A percentile compares a stretch with the other conserved stretches of the same genome.
Evolutionary conservation across 148 eudicot species (phyloP).

Genomic region (Rhododendron griersonianum): DNA sequence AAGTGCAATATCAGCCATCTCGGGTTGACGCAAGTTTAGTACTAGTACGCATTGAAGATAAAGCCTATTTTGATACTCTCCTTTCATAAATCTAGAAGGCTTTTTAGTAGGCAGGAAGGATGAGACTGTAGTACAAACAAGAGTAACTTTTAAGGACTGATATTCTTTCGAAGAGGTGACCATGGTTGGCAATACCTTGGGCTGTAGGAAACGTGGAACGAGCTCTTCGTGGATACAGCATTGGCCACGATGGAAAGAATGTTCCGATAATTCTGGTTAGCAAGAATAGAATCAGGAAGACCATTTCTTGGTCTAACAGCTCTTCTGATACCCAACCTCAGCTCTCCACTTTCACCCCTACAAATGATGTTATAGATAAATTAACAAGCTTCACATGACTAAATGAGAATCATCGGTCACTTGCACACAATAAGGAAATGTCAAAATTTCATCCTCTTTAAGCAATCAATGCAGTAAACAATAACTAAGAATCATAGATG

Average conservation of each 20-base stretch:
- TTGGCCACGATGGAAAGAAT: constrained; percentile 54
- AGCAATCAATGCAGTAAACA: background rate
- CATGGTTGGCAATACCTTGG: constrained; percentile 51
- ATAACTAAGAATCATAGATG: background rate
- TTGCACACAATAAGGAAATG: background rate
- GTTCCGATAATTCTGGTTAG: constrained; percentile 49
- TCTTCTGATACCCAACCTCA: constrained; percentile 79
- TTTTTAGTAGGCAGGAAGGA: background rate
- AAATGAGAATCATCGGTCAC: background rate
- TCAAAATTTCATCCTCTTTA: background rate
- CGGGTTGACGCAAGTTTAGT: background rate
- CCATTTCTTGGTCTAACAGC: constrained; percentile 72
- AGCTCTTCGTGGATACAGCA: constrained; percentile 62
- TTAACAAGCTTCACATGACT: constrained; percentile 14
- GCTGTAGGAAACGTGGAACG: constrained; percentile 66
- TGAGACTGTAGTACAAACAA: background rate
- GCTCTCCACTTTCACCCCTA: constrained; percentile 87
- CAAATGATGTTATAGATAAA: constrained; percentile 4
- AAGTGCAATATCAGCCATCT: constrained; percentile 3
- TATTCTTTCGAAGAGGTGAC: background rate
- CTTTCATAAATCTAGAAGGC: background rate
- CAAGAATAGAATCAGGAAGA: constrained; percentile 54
- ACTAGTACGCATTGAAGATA: background rate
- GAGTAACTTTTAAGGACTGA: background rate
- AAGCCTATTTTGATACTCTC: background rate